These are phyloP conservation scores for Vitis rupestris DNA, from an alignment of 164 flowering plant species.

Conservation along the genomic window DNA sequence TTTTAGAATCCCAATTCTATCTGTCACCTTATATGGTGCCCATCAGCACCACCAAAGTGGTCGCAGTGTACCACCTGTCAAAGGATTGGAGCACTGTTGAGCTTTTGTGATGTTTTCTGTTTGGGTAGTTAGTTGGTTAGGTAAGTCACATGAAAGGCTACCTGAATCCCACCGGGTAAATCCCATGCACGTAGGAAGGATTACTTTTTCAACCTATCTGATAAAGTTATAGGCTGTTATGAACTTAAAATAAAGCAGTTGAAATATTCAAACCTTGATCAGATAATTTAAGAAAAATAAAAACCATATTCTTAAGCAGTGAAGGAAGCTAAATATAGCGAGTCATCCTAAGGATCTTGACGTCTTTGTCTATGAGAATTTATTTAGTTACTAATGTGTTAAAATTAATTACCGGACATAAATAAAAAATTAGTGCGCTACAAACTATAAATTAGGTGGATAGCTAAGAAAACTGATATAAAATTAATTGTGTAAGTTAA, in stretches of 20 bases:
- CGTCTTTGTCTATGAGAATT: too few species aligned
- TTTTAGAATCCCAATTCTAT: slow-evolving; percentile 4
- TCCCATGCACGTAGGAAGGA: not conserved
- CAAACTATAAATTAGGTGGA: too few species aligned
- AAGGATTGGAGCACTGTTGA: slow-evolving; percentile 9
- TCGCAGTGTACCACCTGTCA: slow-evolving; percentile 13
- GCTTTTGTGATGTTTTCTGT: not conserved
- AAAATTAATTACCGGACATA: too few species aligned
- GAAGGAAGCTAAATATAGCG: not conserved
- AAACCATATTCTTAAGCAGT: not conserved
- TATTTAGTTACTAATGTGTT: too few species aligned
- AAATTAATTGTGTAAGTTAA: too few species aligned
- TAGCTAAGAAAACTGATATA: too few species aligned
- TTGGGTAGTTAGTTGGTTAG: not conserved
- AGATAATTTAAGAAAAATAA: not conserved
- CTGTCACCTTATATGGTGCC: not conserved
- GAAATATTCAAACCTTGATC: not conserved
- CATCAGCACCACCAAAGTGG: not conserved
- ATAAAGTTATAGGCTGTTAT: not conserved
- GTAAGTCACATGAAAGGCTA: not conserved
- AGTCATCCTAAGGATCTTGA: not conserved
- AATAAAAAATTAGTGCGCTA: too few species aligned
- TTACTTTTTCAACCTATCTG: not conserved
- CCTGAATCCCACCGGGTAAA: not conserved
- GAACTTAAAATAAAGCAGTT: not conserved